A percentile compares a stretch with the other conserved stretches of the same genome.
These are phyloP conservation scores for Xerocomellus amylosporus DNA, from an alignment of 768 basidiomycete species.

Conservation along the genomic window DNA sequence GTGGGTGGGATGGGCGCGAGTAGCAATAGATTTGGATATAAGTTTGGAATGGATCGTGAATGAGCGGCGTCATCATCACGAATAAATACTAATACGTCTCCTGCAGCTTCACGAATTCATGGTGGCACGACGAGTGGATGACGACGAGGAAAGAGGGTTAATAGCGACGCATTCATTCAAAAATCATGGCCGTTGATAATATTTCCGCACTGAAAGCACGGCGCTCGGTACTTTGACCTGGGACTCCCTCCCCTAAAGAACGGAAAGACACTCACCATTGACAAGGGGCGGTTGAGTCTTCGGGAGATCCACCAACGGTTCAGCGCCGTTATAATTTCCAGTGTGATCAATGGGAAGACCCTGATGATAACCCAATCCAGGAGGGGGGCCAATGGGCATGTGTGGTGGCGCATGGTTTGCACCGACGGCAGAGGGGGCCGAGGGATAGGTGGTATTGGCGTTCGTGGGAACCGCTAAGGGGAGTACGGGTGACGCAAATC, in stretches of 20 bases:
- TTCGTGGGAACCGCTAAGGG: slow-evolving; percentile 16
- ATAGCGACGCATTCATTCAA: slow-evolving; percentile 34
- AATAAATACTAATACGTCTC: slow-evolving; percentile 19
- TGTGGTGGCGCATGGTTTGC: slow-evolving; percentile 12
- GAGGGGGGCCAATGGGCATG: slow-evolving; percentile 58
- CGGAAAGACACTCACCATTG: slow-evolving; percentile 67
- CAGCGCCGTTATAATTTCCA: slow-evolving; percentile 15
- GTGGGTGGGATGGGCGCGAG: slow-evolving; percentile 2
- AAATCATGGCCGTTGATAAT: slow-evolving; percentile 66
- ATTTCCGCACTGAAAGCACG: slow-evolving; percentile 89
- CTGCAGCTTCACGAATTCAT: slow-evolving; percentile 29
- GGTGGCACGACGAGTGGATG: slow-evolving; percentile 23
- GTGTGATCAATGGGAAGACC: slow-evolving; percentile 27
- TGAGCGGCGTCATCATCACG: slow-evolving; percentile 23
- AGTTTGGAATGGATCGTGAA: slow-evolving; percentile 12
- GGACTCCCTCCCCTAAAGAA: slow-evolving; percentile 71
- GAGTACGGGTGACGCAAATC: slow-evolving; percentile 47
- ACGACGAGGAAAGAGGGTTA: slow-evolving; percentile 25
- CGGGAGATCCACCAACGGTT: slow-evolving; percentile 27
- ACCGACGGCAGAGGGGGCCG: slow-evolving; percentile 13
- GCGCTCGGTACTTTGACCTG: slow-evolving; percentile 82
- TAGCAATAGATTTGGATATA: slow-evolving; percentile 8
- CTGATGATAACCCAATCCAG: slow-evolving; percentile 54
- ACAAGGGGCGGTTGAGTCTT: slow-evolving; percentile 19
- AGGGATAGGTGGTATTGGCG: slow-evolving; percentile 10